Evolutionary conservation across 129 eudicot genomes (phyloP).

Genomic region (Sambucus nigra): DNA sequence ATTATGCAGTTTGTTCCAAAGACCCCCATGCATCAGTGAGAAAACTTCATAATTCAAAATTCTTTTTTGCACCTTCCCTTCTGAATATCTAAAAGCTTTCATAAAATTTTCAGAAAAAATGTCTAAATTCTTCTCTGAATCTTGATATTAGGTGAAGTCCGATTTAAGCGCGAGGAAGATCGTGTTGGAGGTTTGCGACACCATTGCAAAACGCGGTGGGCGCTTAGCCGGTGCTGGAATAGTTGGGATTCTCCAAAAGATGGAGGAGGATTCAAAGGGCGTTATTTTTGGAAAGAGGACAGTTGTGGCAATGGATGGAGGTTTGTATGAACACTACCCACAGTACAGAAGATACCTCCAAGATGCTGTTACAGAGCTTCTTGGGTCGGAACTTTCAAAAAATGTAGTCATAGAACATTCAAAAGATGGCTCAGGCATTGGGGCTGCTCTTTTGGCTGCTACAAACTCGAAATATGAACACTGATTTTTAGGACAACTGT

Average conservation of each 20-base stretch:
- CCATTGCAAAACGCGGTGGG: slow-evolving; percentile 82
- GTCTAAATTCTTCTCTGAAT: not conserved
- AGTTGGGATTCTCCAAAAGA: slow-evolving; percentile 64
- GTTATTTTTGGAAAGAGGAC: slow-evolving; percentile 42
- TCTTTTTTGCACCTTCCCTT: not conserved
- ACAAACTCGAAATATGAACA: slow-evolving; percentile 80
- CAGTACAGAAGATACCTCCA: slow-evolving; percentile 59
- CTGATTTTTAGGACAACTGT: slow-evolving; percentile 16
- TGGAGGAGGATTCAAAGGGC: slow-evolving; percentile 46
- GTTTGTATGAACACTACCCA: slow-evolving; percentile 76
- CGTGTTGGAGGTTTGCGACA: slow-evolving; percentile 58
- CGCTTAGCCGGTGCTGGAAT: slow-evolving; percentile 93
- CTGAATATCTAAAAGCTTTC: not conserved
- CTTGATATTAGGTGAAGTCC: slow-evolving; percentile 37
- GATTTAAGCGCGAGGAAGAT: slow-evolving; percentile 52
- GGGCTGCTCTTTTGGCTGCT: slow-evolving; percentile 95
- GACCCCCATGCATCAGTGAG: too few species aligned
- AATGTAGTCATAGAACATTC: slow-evolving; percentile 43
- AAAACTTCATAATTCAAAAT: slow-evolving; percentile 1
- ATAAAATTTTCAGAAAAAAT: too few species aligned
- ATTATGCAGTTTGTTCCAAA: too few species aligned
- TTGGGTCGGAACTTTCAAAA: slow-evolving; percentile 49
- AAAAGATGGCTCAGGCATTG: slow-evolving; percentile 90
- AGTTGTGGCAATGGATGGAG: slow-evolving; percentile 87
- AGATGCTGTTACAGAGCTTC: slow-evolving; percentile 46